Base-by-base conservation (phyloP, 345 rosid genomes). In the Kandelia obovata region DNA sequence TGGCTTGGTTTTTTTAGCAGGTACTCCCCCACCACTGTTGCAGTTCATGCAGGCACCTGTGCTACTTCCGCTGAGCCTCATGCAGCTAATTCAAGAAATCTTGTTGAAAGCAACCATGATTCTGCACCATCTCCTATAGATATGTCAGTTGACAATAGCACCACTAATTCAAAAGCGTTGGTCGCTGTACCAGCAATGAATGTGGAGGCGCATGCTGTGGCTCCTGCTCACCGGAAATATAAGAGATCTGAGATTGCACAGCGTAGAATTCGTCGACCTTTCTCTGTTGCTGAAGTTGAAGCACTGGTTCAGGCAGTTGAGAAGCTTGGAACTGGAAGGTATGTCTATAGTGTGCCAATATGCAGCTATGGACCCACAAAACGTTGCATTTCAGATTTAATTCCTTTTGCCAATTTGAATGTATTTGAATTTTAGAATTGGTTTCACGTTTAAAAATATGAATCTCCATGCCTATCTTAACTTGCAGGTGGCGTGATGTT, bases 311-410 rank as follows among this genome's bases (percentile, higher is more conserved):
- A 90, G 75, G 98, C 99, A 30, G 99, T 95, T 67, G 98, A 95
- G 86, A 87, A 93, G 77, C 93, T 95, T 73, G 99, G 99, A 46
- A 95, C 99, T 43, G 98, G 99, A 85, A 92, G 99, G 98, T 95
- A 81, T 37, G 70, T 70, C 25, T 66, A 13, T 13, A 43, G 1
- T 0, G 19, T 43, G 49, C 19, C 47, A 31, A 3, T 68, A 16
- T 60, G 61, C 15, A 0, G 27, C 28, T 11, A n/a, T 55, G 58
- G 58, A 55, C 15, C 59, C 59, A 23, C 15, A 0, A 39, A 39
- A 39, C 3, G 1, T 39, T 39, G 15, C 15, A 9, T 39, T 39
- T 39, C 46, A 32, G 43, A 34, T 63, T 26, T 27, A 17, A 1
- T 46, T 4, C 34, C 34, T 9, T 35, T 20, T 9, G 62, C 32